Base-by-base conservation (phyloP, 768 basidiomycete species). In the Podaxis sp. region DNA sequence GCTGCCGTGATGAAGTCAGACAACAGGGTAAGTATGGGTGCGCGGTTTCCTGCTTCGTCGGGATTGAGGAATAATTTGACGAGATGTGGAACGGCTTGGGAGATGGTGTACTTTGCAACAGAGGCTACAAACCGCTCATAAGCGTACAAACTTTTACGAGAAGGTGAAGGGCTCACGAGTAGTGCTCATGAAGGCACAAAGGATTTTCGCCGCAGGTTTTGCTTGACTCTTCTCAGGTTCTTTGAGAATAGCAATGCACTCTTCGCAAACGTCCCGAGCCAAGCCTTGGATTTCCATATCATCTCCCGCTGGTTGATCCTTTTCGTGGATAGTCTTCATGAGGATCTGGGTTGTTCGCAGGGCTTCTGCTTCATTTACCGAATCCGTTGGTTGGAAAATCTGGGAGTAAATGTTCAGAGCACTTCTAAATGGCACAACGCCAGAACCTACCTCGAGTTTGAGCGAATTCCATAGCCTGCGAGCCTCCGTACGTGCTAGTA, bases 151-250 rank as follows among this genome's bases (percentile, higher is more conserved):
- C 38, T 24, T 19, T 30, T 33, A n/a, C 36, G 15, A 40, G 17
- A 49, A 26, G 28, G 13, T 5, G 36, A 68, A 65, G 28, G 52
- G 83, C 90, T 53, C 70, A 95, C 95, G 83, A 7, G 92, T 90
- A 12, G 89, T 89, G n/a, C 82, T 76, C 73, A 93, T 82, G 67
- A 95, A 85, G 1, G 87, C 84, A 65, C 89, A 89, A 36, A 99
- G 75, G 36, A 95, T 84, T 71, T 92, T 94, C 52, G 90, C 89
- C 1, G 95, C 95, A 44, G 92, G 87, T 70, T 87, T 87, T 1
- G 96, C 95, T 72, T 95, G 92, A 71, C 85, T 89, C 77, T 98
- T 99, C 73, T 99, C 97, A 0, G 96, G 95, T 70, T 97, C 93
- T 48, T 87, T 84, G 48, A 99, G 75, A 61, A 91, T 85, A 24